Conservation (phyloP, 2,329 filamentous ascomycete genomes). For the Cladosporium sp. region DNA sequence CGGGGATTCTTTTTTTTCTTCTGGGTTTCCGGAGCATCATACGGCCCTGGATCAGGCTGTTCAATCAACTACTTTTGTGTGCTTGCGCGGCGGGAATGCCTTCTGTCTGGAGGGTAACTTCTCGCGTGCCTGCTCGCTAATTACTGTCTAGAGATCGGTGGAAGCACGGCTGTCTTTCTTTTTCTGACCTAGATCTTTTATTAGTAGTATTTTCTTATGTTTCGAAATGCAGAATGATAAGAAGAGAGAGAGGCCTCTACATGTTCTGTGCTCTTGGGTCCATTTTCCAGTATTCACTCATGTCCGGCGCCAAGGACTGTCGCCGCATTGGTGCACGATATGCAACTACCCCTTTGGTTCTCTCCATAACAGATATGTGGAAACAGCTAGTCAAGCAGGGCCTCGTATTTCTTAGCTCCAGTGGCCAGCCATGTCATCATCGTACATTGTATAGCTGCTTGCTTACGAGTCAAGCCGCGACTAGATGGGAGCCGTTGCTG, state of each 20-base stretch:
- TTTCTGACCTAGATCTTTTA: background rate
- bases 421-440: background rate
- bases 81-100: background rate
- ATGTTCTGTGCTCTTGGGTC: background rate
- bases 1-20: background rate
- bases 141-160: background rate
- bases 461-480: background rate
- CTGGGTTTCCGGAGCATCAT: background rate
- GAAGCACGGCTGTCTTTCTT: background rate
- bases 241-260: background rate
- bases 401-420: background rate
- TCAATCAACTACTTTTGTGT: background rate
- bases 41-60: slow-evolving; percentile 1
- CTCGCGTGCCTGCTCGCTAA: background rate
- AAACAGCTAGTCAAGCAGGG: background rate
- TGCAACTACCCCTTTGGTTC: background rate
- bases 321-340: background rate
- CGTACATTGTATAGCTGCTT: background rate
- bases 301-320: background rate
- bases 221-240: background rate
- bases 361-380: background rate
- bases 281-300: background rate
- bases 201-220: background rate
- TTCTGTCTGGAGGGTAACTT: background rate
- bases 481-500: background rate